Conservation (phyloP, 2,329 filamentous ascomycete species). For the Alternaria solani region DNA sequence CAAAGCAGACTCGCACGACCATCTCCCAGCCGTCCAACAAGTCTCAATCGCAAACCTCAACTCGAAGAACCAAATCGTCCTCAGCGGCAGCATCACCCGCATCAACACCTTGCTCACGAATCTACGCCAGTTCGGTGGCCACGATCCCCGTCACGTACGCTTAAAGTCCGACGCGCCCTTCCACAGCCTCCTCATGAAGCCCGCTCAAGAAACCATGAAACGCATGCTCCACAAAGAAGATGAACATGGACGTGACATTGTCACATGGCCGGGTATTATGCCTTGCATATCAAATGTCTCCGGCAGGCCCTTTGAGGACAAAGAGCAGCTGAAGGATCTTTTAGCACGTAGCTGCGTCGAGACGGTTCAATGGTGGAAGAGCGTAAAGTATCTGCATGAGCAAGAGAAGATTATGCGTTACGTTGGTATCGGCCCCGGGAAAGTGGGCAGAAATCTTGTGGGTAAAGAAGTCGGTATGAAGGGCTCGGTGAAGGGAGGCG, state of each 20-base stretch:
- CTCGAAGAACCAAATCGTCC: conserved; percentile 93
- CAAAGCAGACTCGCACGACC: conserved; percentile 72
- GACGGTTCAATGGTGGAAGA: conserved; percentile 94
- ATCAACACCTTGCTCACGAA: conserved; percentile 85
- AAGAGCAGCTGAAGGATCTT: conserved; percentile 78
- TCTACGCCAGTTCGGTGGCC: conserved; percentile 85
- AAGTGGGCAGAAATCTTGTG: conserved; percentile 91
- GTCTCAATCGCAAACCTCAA: conserved; percentile 94
- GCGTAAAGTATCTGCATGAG: conserved; percentile 87
- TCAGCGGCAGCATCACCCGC: conserved; percentile 83
- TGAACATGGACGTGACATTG: conserved; percentile 67
- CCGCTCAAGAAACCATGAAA: conserved; percentile 78
- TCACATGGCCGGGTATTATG: conserved; percentile 77
- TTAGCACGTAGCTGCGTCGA: conserved; percentile 85
- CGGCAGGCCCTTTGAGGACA: conserved; percentile 76
- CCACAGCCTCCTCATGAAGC: conserved; percentile 90
- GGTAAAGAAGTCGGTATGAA: conserved; percentile 94
- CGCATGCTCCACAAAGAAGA: conserved; percentile 68
- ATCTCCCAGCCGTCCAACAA: conserved; percentile 80
- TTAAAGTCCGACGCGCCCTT: conserved; percentile 90
- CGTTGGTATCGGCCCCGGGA: conserved; percentile 92
- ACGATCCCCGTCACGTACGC: conserved; percentile 87
- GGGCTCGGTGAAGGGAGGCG: conserved; percentile 83
- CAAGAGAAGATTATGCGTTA: conserved; percentile 82
- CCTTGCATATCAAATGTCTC: conserved; percentile 89